Conservation (phyloP, 2,329 filamentous ascomycete genomes). For the Aspergillus sp. region DNA sequence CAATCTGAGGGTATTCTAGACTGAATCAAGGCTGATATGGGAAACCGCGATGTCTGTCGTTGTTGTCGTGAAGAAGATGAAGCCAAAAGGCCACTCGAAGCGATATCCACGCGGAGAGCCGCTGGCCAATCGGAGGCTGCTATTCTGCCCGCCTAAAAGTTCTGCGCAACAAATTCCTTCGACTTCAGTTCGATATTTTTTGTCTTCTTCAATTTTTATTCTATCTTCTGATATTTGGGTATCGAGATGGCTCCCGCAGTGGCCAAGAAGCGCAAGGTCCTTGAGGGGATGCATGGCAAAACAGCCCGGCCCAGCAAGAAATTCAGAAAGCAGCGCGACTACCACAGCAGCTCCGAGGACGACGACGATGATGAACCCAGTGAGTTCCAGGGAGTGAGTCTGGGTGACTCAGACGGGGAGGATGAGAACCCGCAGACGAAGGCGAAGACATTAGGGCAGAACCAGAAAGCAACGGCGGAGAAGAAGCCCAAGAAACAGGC, state of each 20-base stretch:
- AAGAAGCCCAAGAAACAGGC: constrained; percentile 10
- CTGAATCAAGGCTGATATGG: no score
- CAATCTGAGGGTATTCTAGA: no score
- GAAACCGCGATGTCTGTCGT: no score
- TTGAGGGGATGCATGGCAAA: constrained; percentile 48
- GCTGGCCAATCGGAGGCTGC: constrained; percentile 25
- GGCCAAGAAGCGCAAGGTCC: constrained; percentile 50
- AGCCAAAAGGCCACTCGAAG: constrained; percentile 15
- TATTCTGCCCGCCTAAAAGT: constrained; percentile 20
- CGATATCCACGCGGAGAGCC: constrained; percentile 21
- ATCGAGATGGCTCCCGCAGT: constrained; percentile 33
- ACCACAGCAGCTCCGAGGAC: constrained; percentile 56
- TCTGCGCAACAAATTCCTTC: constrained; percentile 16
- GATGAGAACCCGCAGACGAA: constrained; percentile 17
- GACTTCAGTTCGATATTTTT: constrained; percentile 6
- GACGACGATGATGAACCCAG: constrained; percentile 30
- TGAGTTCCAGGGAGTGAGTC: constrained; percentile 44
- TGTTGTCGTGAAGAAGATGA: constrained; percentile 6
- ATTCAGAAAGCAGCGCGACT: constrained; percentile 54
- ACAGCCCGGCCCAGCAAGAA: constrained; percentile 45
- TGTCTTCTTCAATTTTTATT: constrained; percentile 3
- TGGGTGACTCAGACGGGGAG: constrained; percentile 40
- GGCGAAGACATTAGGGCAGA: constrained; percentile 1
- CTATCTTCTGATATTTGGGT: no score
- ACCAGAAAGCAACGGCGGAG: constrained; percentile 11